These are phyloP conservation scores for Alopecurus myosuroides DNA, from an alignment of 176 grass and related monocot species.

Conservation along the genomic window DNA sequence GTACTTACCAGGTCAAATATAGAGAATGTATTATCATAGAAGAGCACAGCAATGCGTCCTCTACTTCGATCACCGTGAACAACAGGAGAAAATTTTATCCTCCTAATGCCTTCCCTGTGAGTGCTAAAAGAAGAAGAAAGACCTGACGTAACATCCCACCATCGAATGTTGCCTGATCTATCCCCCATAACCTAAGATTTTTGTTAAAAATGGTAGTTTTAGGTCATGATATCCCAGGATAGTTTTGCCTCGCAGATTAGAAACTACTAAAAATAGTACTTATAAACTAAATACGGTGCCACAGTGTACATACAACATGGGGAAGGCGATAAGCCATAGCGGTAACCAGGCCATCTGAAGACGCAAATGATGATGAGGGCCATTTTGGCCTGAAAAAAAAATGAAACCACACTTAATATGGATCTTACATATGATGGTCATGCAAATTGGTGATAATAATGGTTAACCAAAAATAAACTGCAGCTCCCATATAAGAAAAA, in stretches of 20 bases:
- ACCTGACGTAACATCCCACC: constrained; percentile 98
- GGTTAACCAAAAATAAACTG: constrained; percentile 22
- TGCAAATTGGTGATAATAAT: constrained; percentile 1
- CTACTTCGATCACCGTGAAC: constrained; percentile 82
- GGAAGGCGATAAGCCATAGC: constrained; percentile 98
- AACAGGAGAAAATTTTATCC: constrained; percentile 98
- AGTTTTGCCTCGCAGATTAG: constrained; percentile 18
- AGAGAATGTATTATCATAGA: constrained; percentile 97
- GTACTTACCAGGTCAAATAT: constrained; percentile 96
- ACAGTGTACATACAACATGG: constrained; percentile 78
- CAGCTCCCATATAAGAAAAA: constrained; percentile 1
- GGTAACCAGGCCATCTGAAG: constrained; percentile 94
- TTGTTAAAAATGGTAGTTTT: constrained; percentile 28
- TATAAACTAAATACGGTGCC: neutral
- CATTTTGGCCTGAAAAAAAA: constrained; percentile 91
- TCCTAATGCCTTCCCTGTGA: constrained; percentile 92
- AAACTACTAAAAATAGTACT: neutral
- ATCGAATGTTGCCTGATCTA: constrained; percentile 94
- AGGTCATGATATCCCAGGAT: constrained; percentile 26
- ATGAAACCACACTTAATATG: constrained; percentile 11
- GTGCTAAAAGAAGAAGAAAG: constrained; percentile 99
- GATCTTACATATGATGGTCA: constrained; percentile 2
- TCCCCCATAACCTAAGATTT: constrained; percentile 90
- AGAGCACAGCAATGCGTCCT: constrained; percentile 92
- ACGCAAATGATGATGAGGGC: constrained; percentile 96